phyloP scores from a whole-genome alignment of 2,329 filamentous ascomycete species.

The Microdochium paspali region DNA sequence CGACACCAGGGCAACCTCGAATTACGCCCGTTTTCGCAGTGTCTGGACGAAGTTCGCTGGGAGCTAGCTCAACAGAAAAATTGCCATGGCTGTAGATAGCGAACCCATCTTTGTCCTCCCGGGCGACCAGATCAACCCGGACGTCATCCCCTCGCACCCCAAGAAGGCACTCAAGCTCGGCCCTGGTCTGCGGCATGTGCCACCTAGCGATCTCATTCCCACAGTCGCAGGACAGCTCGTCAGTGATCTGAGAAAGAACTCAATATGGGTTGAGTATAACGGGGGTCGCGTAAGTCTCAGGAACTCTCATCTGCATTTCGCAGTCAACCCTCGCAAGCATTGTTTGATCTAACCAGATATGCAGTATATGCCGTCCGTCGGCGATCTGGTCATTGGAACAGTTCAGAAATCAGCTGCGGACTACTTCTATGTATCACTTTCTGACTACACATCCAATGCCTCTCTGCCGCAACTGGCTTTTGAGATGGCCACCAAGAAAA shows the following conservation, averaged over 20 bases:
- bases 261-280: slow-evolving; percentile 66
- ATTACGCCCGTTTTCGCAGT: too few relatives aligned
- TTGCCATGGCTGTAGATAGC: slow-evolving; percentile 37
- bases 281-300: slow-evolving; percentile 51
- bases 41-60: too few relatives aligned
- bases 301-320: not conserved
- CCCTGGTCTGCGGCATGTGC: slow-evolving; percentile 73
- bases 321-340: slow-evolving; percentile 3
- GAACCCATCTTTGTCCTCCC: slow-evolving; percentile 65
- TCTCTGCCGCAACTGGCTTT: slow-evolving; percentile 84
- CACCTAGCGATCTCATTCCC: slow-evolving; percentile 62
- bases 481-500: slow-evolving; percentile 87
- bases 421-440: slow-evolving; percentile 70
- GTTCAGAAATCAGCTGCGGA: slow-evolving; percentile 69
- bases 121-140: slow-evolving; percentile 62
- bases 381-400: slow-evolving; percentile 83
- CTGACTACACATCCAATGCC: slow-evolving; percentile 53
- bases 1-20: too few relatives aligned
- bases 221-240: slow-evolving; percentile 59
- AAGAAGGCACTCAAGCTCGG: slow-evolving; percentile 71
- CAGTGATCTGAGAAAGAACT: slow-evolving; percentile 63
- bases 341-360: too few relatives aligned
- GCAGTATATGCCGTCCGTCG: slow-evolving; percentile 74
- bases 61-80: not conserved
- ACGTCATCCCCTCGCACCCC: slow-evolving; percentile 56